Evolutionary conservation across 164 flowering plant species (phyloP).

Genomic region (Berberis thunbergii): DNA sequence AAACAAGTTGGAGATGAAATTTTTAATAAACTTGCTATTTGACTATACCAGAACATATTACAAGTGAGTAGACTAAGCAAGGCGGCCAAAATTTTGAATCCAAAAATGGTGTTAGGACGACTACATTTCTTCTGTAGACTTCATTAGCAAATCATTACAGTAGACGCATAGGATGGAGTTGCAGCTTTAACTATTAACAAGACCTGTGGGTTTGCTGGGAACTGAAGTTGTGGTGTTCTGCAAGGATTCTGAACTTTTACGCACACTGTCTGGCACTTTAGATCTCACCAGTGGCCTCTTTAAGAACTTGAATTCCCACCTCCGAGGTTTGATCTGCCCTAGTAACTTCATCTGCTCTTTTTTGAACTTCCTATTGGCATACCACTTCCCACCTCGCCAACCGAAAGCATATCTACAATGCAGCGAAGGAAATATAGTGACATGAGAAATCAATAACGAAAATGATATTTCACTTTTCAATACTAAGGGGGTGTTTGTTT

Average conservation of each 20-base stretch:
- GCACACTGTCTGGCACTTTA: slow-evolving; percentile 17
- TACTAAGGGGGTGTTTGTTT: neutral
- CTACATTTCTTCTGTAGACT: neutral
- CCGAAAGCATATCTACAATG: slow-evolving; percentile 60
- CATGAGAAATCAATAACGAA: neutral
- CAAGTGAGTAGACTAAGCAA: too few relatives aligned
- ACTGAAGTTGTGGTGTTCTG: slow-evolving; percentile 4
- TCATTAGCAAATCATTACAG: neutral
- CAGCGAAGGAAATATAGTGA: neutral
- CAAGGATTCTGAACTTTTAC: slow-evolving; percentile 19
- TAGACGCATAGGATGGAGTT: neutral
- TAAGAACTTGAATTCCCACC: slow-evolving; percentile 30
- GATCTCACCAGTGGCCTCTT: slow-evolving; percentile 28
- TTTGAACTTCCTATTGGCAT: slow-evolving; percentile 58
- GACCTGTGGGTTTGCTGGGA: slow-evolving; percentile 8
- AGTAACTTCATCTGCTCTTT: slow-evolving; percentile 55
- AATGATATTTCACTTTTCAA: neutral
- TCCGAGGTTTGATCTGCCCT: slow-evolving; percentile 44
- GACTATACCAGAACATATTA: too few relatives aligned
- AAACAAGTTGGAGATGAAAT: too few relatives aligned
- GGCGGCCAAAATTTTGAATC: too few relatives aligned
- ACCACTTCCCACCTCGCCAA: slow-evolving; percentile 94
- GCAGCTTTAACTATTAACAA: slow-evolving; percentile 7
- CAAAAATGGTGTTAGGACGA: too few relatives aligned
- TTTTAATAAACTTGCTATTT: too few relatives aligned